Evolutionary conservation across 1,284 basidiomycete genomes (phyloP).

Genomic region (Ustilago curta): DNA sequence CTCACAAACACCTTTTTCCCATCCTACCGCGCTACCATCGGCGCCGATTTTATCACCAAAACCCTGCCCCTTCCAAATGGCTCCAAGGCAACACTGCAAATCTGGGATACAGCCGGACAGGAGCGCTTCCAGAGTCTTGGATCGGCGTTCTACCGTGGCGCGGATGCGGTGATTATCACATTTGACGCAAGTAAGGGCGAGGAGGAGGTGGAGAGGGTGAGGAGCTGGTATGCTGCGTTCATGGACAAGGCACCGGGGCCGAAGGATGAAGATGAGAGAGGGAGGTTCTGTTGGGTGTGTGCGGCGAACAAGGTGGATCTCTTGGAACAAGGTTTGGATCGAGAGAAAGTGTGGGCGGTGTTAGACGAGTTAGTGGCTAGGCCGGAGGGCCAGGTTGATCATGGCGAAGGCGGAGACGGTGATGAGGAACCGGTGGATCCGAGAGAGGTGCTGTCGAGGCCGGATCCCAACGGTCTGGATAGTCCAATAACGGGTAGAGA

Average conservation of each 20-base stretch:
- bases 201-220: conserved; percentile 22
- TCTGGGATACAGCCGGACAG: conserved; percentile 64
- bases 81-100: conserved; percentile 43
- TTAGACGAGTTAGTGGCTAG: conserved; percentile 29
- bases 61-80: conserved; percentile 40
- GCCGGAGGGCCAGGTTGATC: conserved; percentile 26
- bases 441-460: conserved; percentile 33
- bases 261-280: conserved; percentile 30
- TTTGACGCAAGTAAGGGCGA: conserved; percentile 42
- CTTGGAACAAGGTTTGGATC: conserved; percentile 5
- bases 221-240: conserved; percentile 55
- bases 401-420: conserved; percentile 22
- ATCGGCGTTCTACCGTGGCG: conserved; percentile 62
- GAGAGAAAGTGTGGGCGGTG: conserved; percentile 17
- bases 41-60: conserved; percentile 63
- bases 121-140: conserved; percentile 66
- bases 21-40: conserved; percentile 60
- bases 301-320: conserved; percentile 59
- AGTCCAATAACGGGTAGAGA: background rate
- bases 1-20: conserved; percentile 47
- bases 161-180: conserved; percentile 60
- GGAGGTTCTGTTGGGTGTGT: conserved; percentile 60
- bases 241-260: conserved; percentile 51
- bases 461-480: conserved; percentile 30
- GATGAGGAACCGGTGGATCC: conserved; percentile 37